A percentile compares a stretch with the other conserved stretches of the same genome.
Evolutionary conservation across 768 basidiomycete species (phyloP).

Genomic region (Suillus lakei): DNA sequence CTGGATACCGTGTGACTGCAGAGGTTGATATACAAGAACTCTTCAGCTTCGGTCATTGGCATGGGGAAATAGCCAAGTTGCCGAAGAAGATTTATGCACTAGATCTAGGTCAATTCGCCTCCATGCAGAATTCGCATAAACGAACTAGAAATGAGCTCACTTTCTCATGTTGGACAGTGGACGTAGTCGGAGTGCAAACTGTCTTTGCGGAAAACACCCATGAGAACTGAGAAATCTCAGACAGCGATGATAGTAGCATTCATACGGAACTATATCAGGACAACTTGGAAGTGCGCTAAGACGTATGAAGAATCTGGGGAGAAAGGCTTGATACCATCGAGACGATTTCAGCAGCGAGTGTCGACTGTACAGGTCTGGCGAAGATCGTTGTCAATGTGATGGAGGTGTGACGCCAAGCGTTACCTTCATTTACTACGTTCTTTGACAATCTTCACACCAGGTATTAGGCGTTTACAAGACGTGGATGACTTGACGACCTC

Average conservation of each 20-base stretch:
- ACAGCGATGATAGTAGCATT: background rate
- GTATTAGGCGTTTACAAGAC: constrained; percentile 27
- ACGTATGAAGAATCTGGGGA: background rate
- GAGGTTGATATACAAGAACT: background rate
- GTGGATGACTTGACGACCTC: background rate
- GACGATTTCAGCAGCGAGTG: no score
- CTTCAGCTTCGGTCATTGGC: background rate
- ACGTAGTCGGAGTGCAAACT: background rate
- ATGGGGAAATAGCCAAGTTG: background rate
- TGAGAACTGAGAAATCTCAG: constrained; percentile 1
- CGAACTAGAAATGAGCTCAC: background rate
- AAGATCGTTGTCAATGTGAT: constrained; percentile 4
- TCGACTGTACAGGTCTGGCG: background rate
- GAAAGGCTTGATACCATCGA: background rate
- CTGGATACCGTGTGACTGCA: background rate
- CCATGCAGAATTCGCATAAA: background rate
- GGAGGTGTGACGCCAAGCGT: background rate
- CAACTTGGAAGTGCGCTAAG: background rate
- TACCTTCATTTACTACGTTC: constrained; percentile 22
- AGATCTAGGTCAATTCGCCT: background rate
- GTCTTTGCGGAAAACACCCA: background rate
- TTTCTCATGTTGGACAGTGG: background rate
- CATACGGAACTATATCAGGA: background rate
- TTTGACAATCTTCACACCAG: constrained; percentile 38
- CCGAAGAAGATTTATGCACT: background rate